Evolutionary conservation across 129 eudicot genomes (phyloP).

Genomic region (Arctium minus): DNA sequence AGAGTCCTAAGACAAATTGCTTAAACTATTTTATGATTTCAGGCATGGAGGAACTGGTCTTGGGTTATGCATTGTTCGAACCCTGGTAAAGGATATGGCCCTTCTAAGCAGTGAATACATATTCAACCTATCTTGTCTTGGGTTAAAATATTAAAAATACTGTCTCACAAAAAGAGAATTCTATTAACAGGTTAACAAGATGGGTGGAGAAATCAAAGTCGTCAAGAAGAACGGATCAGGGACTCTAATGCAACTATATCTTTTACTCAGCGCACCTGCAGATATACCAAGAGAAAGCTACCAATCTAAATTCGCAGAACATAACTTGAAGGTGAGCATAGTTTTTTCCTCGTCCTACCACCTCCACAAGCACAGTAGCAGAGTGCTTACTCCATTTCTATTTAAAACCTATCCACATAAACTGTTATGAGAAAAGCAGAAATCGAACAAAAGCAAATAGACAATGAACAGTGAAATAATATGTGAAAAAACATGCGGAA

Average conservation of each 20-base stretch:
- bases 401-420: background rate
- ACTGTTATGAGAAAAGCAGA: background rate
- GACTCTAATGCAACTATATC: constrained; percentile 74
- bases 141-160: background rate
- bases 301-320: constrained; percentile 39
- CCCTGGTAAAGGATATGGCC: constrained; percentile 56
- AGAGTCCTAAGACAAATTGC: background rate
- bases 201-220: constrained; percentile 97
- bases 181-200: constrained; percentile 71
- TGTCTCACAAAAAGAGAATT: background rate
- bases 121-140: background rate
- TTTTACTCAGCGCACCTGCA: constrained; percentile 56
- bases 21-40: constrained; percentile 24
- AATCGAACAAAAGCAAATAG: background rate
- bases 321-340: constrained; percentile 51
- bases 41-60: constrained; percentile 99
- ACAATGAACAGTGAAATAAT: background rate
- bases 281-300: constrained; percentile 39
- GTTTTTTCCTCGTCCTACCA: background rate
- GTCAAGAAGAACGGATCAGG: constrained; percentile 87
- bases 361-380: background rate
- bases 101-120: background rate
- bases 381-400: background rate
- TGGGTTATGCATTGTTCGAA: constrained; percentile 94
- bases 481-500: background rate